phyloP scores from a whole-genome alignment of 192 early-diverging fungal species.

The Linnemannia exigua region DNA sequence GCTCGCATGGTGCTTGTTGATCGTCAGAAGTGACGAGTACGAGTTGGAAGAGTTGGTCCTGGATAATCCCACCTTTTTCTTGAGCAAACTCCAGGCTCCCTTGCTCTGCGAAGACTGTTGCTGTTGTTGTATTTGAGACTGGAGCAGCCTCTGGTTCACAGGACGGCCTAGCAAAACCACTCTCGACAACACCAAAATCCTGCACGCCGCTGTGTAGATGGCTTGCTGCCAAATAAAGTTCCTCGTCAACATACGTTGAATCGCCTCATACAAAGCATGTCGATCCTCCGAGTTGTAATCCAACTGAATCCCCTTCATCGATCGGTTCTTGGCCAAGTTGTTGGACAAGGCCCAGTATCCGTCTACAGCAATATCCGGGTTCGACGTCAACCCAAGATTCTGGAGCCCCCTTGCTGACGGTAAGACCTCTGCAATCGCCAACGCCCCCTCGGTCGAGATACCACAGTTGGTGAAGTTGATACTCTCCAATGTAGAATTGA shows the following conservation, averaged over 20 bases:
- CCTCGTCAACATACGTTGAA: constrained; percentile 55
- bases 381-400: constrained; percentile 50
- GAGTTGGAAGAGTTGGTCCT: constrained; percentile 6
- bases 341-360: constrained; percentile 54
- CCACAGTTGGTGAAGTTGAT: constrained; percentile 56
- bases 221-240: constrained; percentile 59
- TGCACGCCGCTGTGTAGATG: constrained; percentile 44
- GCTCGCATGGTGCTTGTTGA: background rate
- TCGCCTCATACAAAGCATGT: constrained; percentile 56
- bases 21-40: background rate
- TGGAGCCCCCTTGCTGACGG: constrained; percentile 49
- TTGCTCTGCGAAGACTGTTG: background rate
- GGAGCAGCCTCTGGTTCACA: background rate
- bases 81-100: constrained; percentile 21
- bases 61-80: background rate
- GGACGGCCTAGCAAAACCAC: constrained; percentile 54
- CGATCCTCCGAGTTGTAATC: constrained; percentile 62
- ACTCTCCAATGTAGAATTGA: constrained; percentile 57
- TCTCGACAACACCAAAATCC: constrained; percentile 50
- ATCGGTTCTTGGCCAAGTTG: constrained; percentile 48
- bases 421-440: constrained; percentile 48
- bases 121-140: constrained; percentile 11
- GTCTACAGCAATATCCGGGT: constrained; percentile 54
- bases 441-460: constrained; percentile 48
- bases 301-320: constrained; percentile 57